Conservation (phyloP, 2,329 filamentous ascomycete species). For the Talaromyces piceae region DNA sequence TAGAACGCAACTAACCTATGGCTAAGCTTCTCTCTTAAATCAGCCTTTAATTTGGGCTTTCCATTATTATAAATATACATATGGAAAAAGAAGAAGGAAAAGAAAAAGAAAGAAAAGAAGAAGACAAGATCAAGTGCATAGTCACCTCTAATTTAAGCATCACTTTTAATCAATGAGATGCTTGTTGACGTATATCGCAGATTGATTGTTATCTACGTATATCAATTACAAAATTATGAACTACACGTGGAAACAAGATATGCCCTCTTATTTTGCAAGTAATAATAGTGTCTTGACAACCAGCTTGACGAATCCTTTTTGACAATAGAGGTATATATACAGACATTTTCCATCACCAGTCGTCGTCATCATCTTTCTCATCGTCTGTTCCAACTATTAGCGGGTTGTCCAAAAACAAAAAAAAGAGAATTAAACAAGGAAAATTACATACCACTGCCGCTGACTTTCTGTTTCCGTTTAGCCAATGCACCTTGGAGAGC, state of each 20-base stretch:
- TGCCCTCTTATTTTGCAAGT: neutral
- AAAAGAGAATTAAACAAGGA: neutral
- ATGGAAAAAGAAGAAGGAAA: no score
- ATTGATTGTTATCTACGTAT: neutral
- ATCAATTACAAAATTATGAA: neutral
- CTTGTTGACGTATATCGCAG: no score
- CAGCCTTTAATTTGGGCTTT: no score
- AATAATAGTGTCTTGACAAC: neutral
- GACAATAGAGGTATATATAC: constrained; percentile 1
- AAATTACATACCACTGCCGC: constrained; percentile 82
- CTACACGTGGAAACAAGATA: neutral
- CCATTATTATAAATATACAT: no score
- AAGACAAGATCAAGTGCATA: no score
- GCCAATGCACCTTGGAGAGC: constrained; percentile 70
- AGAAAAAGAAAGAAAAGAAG: no score
- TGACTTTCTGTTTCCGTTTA: constrained; percentile 88
- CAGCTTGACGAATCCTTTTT: neutral
- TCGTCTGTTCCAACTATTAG: constrained; percentile 19
- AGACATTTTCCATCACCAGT: constrained; percentile 8
- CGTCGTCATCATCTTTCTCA: constrained; percentile 13
- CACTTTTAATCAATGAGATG: no score
- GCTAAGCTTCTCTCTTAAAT: no score
- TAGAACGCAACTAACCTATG: no score
- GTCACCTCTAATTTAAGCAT: no score
- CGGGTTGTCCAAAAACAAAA: constrained; percentile 7